A percentile compares a stretch with the other conserved stretches of the same genome.
These are phyloP conservation scores for Canariomyces notabilis DNA, from an alignment of 2,329 filamentous ascomycete species.

Conservation along the genomic window DNA sequence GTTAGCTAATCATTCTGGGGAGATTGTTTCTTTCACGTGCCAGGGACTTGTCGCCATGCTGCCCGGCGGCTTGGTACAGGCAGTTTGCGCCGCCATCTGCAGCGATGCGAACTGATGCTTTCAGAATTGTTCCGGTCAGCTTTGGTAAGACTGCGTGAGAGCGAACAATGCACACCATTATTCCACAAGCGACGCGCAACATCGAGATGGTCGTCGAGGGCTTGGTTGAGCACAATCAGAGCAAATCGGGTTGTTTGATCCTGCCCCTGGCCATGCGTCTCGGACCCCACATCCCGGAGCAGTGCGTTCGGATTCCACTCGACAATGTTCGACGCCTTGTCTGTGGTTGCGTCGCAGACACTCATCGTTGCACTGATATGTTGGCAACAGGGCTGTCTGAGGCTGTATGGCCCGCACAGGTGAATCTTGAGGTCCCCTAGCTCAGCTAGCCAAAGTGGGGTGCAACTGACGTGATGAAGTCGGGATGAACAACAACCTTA, in stretches of 20 bases:
- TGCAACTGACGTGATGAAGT: too few relatives aligned
- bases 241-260: slow-evolving; percentile 30
- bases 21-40: slow-evolving; percentile 28
- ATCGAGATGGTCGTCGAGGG: slow-evolving; percentile 37
- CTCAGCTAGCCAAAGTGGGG: too few relatives aligned
- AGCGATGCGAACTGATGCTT: slow-evolving; percentile 66
- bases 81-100: slow-evolving; percentile 90
- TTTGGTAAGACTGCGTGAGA: neutral
- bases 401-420: too few relatives aligned
- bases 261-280: neutral
- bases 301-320: slow-evolving; percentile 20
- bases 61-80: slow-evolving; percentile 44
- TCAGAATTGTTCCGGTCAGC: neutral
- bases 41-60: slow-evolving; percentile 26
- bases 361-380: slow-evolving; percentile 1
- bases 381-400: too few relatives aligned
- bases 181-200: slow-evolving; percentile 48
- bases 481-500: too few relatives aligned
- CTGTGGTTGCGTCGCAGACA: neutral
- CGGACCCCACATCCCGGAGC: neutral
- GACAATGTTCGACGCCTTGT: neutral
- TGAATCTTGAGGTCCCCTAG: too few relatives aligned
- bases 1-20: neutral
- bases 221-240: slow-evolving; percentile 50
- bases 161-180: slow-evolving; percentile 35